Evolutionary conservation across 805 yeast species (phyloP).

Genomic region (Myxozyma melibiosi): DNA sequence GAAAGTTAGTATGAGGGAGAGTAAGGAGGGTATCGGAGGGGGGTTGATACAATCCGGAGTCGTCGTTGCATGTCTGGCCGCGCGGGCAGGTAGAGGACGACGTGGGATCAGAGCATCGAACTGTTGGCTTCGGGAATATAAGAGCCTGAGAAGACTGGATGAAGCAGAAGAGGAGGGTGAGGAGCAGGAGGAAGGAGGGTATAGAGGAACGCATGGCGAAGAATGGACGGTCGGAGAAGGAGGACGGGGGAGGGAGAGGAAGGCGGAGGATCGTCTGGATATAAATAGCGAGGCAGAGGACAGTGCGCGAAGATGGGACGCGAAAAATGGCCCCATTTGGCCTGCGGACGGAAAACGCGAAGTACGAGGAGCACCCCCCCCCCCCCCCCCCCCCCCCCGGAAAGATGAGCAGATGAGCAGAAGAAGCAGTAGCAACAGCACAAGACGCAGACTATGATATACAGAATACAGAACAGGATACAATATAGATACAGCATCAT

Average conservation of each 20-base stretch:
- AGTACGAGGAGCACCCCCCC: no score
- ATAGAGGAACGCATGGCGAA: not conserved
- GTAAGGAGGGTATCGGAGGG: not conserved
- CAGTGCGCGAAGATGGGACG: no score
- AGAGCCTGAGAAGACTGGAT: slow-evolving; percentile 3
- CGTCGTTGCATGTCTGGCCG: slow-evolving; percentile 15
- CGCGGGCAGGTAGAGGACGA: slow-evolving; percentile 8
- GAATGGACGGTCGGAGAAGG: not conserved
- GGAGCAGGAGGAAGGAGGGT: not conserved
- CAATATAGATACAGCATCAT: no score
- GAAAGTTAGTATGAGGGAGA: not conserved
- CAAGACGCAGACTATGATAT: no score
- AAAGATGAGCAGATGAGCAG: no score
- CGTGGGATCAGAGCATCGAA: slow-evolving; percentile 1
- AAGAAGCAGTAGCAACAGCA: no score
- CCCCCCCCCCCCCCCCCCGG: no score
- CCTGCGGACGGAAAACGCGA: no score
- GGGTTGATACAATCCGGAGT: slow-evolving; percentile 5
- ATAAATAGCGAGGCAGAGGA: no score
- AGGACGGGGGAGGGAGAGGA: no score
- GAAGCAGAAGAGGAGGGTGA: not conserved
- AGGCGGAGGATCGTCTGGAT: not conserved
- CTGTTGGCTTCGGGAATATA: slow-evolving; percentile 11
- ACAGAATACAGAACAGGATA: no score
- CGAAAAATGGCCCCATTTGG: no score